Evolutionary conservation across 192 early-diverging fungal species (phyloP).

Genomic region (Podila epicladia): DNA sequence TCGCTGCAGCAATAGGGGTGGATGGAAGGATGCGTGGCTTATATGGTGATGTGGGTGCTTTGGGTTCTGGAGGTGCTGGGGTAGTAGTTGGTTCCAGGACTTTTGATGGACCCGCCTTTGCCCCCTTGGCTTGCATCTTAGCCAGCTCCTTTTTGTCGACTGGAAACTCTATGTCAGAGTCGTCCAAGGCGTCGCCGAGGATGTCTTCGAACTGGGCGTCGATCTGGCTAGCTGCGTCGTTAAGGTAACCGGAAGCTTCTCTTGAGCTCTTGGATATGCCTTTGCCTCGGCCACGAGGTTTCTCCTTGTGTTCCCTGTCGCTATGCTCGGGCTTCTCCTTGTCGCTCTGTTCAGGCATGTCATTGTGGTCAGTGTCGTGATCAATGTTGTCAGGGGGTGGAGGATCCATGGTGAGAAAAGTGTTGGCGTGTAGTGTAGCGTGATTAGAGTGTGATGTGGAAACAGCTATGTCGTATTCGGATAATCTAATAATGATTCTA

Average conservation of each 20-base stretch:
- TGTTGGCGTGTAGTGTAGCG: too few species aligned
- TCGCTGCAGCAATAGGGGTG: neutral
- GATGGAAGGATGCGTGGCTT: neutral
- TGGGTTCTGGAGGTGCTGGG: neutral
- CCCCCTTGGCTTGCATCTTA: too few species aligned
- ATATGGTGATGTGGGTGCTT: too few species aligned
- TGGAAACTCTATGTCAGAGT: neutral
- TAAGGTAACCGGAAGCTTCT: slow-evolving; percentile 8
- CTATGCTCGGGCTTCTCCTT: neutral
- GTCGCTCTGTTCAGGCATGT: neutral
- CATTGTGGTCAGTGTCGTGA: neutral
- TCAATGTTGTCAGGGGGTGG: neutral
- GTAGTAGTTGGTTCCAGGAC: neutral
- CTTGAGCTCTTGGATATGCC: neutral
- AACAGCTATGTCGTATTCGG: too few species aligned
- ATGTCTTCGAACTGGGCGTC: slow-evolving; percentile 25
- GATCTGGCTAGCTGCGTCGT: slow-evolving; percentile 17
- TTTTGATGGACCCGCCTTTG: too few species aligned
- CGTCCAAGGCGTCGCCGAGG: neutral
- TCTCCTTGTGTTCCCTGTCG: neutral
- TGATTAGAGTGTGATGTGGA: too few species aligned
- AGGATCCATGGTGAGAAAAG: neutral
- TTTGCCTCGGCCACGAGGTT: neutral
- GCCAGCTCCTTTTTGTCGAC: too few species aligned
- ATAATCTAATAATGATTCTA: too few species aligned